Percentiles rank a stretch among this genome's conserved stretches.
Conservation (phyloP, 2,329 filamentous ascomycete genomes). For the Colletotrichum simmondsii region DNA sequence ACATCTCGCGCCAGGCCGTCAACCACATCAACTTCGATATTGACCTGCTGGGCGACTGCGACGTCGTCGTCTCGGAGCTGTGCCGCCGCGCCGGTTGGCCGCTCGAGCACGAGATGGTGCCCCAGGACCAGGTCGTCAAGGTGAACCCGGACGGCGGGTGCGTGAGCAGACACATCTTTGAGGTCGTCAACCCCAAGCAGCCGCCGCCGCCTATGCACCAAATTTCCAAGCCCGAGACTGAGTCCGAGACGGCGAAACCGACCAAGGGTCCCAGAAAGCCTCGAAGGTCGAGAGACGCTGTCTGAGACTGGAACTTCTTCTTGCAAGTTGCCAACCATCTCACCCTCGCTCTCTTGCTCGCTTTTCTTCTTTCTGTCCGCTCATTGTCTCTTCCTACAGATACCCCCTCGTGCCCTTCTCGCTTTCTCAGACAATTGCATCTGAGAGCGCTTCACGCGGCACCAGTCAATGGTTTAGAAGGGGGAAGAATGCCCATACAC, state of each 20-base stretch:
- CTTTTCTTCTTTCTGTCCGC: not conserved
- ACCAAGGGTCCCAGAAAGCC: constrained; percentile 21
- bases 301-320: not conserved
- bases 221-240: not conserved
- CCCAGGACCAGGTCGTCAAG: constrained; percentile 70
- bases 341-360: not conserved
- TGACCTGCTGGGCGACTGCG: constrained; percentile 94
- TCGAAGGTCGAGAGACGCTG: constrained; percentile 22
- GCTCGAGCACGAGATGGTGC: constrained; percentile 84
- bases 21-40: constrained; percentile 95
- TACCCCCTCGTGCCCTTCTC: not conserved
- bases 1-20: constrained; percentile 87
- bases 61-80: constrained; percentile 88
- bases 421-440: not conserved
- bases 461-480: constrained; percentile 1
- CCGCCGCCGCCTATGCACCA: not conserved
- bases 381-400: constrained; percentile 4
- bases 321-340: not conserved
- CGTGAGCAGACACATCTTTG: constrained; percentile 51
- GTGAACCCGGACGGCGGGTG: constrained; percentile 62
- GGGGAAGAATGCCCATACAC: not conserved
- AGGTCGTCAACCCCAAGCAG: constrained; percentile 35
- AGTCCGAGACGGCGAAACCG: constrained; percentile 3
- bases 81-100: constrained; percentile 85
- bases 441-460: not conserved